A percentile compares a stretch with the other conserved stretches of the same genome.
Evolutionary conservation across 768 basidiomycete genomes (phyloP).

Genomic region (Panus rudis): DNA sequence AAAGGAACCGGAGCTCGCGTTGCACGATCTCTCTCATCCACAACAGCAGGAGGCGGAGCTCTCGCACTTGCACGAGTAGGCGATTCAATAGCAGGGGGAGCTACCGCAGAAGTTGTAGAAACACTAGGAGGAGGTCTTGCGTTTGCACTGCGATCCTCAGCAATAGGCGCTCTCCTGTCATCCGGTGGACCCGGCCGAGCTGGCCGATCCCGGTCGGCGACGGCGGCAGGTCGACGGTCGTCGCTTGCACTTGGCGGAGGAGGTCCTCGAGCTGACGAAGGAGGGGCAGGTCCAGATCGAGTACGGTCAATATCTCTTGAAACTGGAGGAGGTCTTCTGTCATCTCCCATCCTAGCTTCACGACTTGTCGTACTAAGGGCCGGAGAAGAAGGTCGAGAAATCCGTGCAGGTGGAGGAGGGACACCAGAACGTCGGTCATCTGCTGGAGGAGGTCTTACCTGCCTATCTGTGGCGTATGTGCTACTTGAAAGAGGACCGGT

Average conservation of each 20-base stretch:
- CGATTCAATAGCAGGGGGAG: background rate
- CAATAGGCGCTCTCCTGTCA: no score
- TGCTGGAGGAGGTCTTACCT: background rate
- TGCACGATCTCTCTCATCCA: constrained; percentile 8
- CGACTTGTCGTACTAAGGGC: background rate
- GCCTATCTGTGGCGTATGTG: background rate
- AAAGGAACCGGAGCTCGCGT: constrained; percentile 10
- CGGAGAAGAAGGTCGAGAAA: background rate
- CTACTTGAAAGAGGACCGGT: background rate
- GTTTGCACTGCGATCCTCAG: no score
- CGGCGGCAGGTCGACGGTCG: background rate
- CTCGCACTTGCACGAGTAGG: background rate
- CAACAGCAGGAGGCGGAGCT: background rate
- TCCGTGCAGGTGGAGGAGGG: background rate
- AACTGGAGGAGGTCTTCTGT: constrained; percentile 2
- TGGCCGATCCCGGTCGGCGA: constrained; percentile 5
- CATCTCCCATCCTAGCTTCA: background rate
- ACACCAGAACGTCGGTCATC: background rate
- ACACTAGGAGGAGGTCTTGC: no score
- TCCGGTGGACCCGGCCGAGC: no score
- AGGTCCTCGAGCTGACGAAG: background rate
- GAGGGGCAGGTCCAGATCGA: background rate
- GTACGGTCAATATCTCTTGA: background rate
- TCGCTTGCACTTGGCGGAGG: background rate
- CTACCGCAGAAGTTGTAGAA: background rate